Percentiles rank a stretch among this genome's conserved stretches.
Conservation (phyloP, 116 monocot species). For the Dioscorea cayenensis region DNA sequence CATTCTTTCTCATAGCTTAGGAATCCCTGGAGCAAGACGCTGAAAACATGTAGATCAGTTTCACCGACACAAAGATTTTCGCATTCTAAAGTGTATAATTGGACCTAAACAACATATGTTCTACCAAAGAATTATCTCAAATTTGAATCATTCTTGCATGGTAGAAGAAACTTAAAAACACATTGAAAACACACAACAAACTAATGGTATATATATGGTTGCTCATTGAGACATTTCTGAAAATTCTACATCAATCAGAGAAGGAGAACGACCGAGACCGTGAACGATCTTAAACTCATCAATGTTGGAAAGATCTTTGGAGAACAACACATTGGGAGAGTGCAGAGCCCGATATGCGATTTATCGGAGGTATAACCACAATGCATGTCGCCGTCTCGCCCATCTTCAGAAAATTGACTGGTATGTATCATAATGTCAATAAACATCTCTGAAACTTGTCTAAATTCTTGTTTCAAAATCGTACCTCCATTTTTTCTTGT, state of each 20-base stretch:
- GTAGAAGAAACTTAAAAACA: no score
- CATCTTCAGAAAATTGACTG: constrained; percentile 23
- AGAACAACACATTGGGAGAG: constrained; percentile 43
- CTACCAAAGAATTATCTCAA: no score
- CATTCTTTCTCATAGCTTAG: no score
- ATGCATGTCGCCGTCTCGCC: constrained; percentile 42
- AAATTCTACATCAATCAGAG: constrained; percentile 12
- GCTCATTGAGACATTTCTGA: background rate
- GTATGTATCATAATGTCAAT: constrained; percentile 5
- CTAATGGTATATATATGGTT: no score
- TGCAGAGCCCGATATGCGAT: constrained; percentile 47
- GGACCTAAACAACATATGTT: no score
- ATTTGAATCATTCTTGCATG: no score
- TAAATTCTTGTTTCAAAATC: background rate
- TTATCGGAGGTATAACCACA: constrained; percentile 39
- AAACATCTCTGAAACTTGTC: background rate
- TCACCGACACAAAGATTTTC: no score
- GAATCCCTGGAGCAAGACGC: no score
- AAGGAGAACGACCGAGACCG: constrained; percentile 36
- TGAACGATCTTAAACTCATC: constrained; percentile 53
- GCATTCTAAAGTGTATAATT: no score
- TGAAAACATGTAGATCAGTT: no score
- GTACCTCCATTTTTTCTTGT: background rate
- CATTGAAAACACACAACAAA: no score
- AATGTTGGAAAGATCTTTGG: constrained; percentile 52